A percentile compares a stretch with the other conserved stretches of the same genome.
Evolutionary conservation across 2,329 filamentous ascomycete genomes (phyloP).

Genomic region (Ophiocordyceps polyrhachis-furcata): DNA sequence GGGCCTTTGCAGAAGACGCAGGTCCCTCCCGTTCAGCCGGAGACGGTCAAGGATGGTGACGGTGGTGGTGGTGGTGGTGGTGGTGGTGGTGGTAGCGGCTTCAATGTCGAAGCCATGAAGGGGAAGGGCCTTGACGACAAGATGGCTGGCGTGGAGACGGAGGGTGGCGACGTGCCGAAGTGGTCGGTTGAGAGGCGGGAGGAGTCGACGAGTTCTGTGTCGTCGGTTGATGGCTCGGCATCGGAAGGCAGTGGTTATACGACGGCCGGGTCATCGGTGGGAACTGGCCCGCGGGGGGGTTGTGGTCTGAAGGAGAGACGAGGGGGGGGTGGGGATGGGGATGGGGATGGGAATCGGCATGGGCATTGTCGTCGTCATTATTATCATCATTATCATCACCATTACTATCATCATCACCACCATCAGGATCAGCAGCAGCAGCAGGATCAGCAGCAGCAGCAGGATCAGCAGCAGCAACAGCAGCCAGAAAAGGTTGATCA

Average conservation of each 20-base stretch:
- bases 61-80: too few relatives aligned
- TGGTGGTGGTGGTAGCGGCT: too few relatives aligned
- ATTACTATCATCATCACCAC: background rate
- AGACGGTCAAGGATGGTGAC: background rate
- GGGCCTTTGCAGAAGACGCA: too few relatives aligned
- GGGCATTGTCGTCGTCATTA: too few relatives aligned
- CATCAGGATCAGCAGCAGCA: background rate
- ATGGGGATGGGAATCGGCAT: too few relatives aligned
- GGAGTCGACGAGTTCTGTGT: constrained; percentile 5
- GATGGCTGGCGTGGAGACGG: background rate
- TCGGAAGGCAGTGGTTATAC: constrained; percentile 3
- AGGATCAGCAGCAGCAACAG: background rate
- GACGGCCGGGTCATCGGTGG: constrained; percentile 7
- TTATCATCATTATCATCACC: background rate
- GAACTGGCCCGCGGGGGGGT: constrained; percentile 1
- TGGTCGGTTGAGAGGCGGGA: background rate
- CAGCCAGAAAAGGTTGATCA: background rate
- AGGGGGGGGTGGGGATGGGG: constrained; percentile 2
- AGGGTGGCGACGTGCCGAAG: background rate
- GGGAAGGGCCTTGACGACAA: background rate
- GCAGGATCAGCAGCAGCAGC: too few relatives aligned
- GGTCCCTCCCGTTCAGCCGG: background rate
- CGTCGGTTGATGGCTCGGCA: constrained; percentile 1
- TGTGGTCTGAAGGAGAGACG: constrained; percentile 3
- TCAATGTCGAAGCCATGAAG: background rate